Percentiles rank a stretch among this genome's conserved stretches.
These are phyloP conservation scores for Gymnopilus dilepis DNA, from an alignment of 768 basidiomycete genomes.

Conservation along the genomic window DNA sequence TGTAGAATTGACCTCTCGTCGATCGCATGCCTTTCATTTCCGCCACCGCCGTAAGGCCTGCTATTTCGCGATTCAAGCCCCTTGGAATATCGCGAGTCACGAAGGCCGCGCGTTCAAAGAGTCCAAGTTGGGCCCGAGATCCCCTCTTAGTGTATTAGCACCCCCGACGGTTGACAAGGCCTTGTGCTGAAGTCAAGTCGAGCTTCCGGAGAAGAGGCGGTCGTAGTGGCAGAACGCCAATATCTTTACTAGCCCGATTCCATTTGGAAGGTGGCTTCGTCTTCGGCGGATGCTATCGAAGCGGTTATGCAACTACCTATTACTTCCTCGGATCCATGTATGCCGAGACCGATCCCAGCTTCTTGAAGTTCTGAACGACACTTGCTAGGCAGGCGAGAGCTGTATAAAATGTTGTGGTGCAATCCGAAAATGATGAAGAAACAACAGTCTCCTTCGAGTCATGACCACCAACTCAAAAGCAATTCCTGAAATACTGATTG, in stretches of 20 bases:
- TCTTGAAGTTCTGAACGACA: background rate
- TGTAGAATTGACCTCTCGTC: background rate
- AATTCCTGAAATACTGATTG: background rate
- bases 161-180: too few species aligned
- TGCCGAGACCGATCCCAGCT: background rate
- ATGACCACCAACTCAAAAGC: background rate
- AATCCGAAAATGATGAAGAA: too few species aligned
- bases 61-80: background rate
- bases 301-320: background rate
- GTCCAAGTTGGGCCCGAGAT: too few species aligned
- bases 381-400: background rate
- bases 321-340: background rate
- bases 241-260: background rate
- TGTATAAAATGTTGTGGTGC: background rate
- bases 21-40: background rate
- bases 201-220: background rate
- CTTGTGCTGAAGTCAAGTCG: too few species aligned
- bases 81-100: too few species aligned
- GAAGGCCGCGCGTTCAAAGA: too few species aligned
- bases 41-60: background rate
- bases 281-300: background rate
- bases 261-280: background rate
- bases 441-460: background rate
- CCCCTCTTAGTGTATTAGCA: too few species aligned
- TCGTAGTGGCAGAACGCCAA: background rate